phyloP scores from a whole-genome alignment of 2,329 filamentous ascomycete species.

The Sporothrix pseudoabietina region DNA sequence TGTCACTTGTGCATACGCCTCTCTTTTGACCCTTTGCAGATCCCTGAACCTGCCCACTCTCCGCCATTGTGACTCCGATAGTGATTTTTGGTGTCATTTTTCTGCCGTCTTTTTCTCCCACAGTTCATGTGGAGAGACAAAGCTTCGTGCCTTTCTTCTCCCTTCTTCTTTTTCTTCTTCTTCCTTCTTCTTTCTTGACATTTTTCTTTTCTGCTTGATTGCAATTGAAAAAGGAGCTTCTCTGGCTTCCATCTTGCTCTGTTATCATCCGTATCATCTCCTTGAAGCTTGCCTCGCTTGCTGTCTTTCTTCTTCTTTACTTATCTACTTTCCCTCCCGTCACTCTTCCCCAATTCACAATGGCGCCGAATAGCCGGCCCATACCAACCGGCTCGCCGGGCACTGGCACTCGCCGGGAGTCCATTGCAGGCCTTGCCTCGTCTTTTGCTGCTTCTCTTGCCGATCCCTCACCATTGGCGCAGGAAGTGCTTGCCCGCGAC shows the following conservation, averaged over 20 bases:
- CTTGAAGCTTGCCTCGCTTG: neutral
- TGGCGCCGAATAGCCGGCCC: conserved; percentile 37
- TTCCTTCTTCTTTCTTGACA: neutral
- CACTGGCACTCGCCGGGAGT: conserved; percentile 27
- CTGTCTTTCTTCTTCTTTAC: neutral
- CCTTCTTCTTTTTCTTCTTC: neutral
- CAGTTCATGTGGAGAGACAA: neutral
- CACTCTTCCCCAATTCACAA: neutral
- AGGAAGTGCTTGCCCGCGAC: conserved; percentile 66
- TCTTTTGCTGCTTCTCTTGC: conserved; percentile 55
- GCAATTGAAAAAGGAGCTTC: neutral
- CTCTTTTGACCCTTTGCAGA: conserved; percentile 10
- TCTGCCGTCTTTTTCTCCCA: neutral
- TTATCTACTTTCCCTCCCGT: neutral
- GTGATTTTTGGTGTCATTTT: neutral
- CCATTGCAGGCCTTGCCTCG: conserved; percentile 36
- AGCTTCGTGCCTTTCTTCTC: neutral
- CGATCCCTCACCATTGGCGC: conserved; percentile 65
- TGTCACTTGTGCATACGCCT: neutral
- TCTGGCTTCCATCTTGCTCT: neutral
- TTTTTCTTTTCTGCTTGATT: neutral
- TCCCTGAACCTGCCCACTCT: neutral
- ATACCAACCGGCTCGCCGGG: conserved; percentile 35
- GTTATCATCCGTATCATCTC: neutral
- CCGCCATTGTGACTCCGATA: neutral